phyloP scores from a whole-genome alignment of 2,329 filamentous ascomycete genomes.

The Hortaea sp. region DNA sequence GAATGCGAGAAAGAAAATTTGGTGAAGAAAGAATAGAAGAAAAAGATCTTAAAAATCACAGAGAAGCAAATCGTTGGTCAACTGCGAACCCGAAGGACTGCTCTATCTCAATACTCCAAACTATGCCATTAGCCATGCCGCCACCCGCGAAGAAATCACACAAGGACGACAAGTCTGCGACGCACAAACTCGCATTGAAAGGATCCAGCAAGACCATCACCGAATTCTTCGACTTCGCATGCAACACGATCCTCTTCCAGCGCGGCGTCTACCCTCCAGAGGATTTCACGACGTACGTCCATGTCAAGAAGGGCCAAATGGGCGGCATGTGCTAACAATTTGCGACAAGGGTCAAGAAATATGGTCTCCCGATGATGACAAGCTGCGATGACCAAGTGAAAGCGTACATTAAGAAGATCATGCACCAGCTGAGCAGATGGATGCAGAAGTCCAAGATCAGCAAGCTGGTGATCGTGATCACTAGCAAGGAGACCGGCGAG shows the following conservation, averaged over 20 bases:
- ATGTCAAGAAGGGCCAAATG: background rate
- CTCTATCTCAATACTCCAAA: background rate
- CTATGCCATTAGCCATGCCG: constrained; percentile 12
- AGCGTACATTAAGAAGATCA: constrained; percentile 98
- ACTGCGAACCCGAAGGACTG: background rate
- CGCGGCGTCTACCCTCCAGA: constrained; percentile 77
- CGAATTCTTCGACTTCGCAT: constrained; percentile 98
- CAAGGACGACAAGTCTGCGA: constrained; percentile 62
- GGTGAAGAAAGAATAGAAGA: too few relatives aligned
- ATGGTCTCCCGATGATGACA: constrained; percentile 97
- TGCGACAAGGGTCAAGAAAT: constrained; percentile 72
- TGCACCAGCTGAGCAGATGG: constrained; percentile 95
- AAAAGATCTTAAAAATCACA: too few relatives aligned
- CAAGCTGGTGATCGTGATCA: constrained; percentile 93
- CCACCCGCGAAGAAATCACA: constrained; percentile 4
- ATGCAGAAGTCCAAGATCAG: constrained; percentile 96
- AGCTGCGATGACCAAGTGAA: constrained; percentile 97
- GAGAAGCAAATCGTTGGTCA: background rate
- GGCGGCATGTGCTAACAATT: constrained; percentile 1
- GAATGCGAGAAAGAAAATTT: too few relatives aligned
- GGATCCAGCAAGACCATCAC: constrained; percentile 60
- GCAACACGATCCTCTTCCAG: constrained; percentile 96
- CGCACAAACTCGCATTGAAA: constrained; percentile 88
- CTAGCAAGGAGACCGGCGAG: constrained; percentile 92
- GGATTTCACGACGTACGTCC: constrained; percentile 77